Base-by-base conservation (phyloP, 306 rosid genomes). In the Sicyos edulis region DNA sequence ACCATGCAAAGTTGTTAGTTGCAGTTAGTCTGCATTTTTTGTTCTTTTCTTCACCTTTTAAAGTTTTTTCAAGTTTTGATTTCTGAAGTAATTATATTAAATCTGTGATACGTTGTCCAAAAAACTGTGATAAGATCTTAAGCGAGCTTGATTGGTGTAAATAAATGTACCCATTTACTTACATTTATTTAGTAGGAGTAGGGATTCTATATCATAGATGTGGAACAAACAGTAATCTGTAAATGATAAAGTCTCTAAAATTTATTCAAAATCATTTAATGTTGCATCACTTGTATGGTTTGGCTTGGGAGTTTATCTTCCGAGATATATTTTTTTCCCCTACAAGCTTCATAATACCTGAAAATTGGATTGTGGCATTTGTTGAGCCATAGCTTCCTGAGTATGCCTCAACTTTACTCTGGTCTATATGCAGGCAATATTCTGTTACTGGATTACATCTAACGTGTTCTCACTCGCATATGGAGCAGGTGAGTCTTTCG, bases 401-500 rank as follows among this genome's bases (percentile, higher is more conserved):
- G 17, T 3, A 20, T 64, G 10, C 53, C 70, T 64, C 34, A 42
- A 44, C 54, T 65, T 17, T 42, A 5, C n/a, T 42, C 32, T 42
- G 70, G 17, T 65, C 20, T 64, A 6, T 42, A 34, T 82, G 95
- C 99, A 93, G 95, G 97, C 96, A 34, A 74, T 93, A 82, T 93
- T 91, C 82, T 91, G 97, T 81, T 93, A 91, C 85, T 93, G 95
- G 97, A 2, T 93, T 49, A 93, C 99, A 14, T 84, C 97, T 69
- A 91, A 91, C 77, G 55, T 87, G 81, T 93, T 93, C 78, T 88
- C 99, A 1, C 85, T 93, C 56, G 4, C 15, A 0, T 90, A 88
- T 71, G 97, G 99, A 77, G 69, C 82, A 11, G 92, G 97, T 93
- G 83, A 88, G 95, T 71, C 75, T 42, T 65, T 80, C 72, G 55